Evolutionary conservation across 768 basidiomycete species (phyloP).

Genomic region (Mycena floridula): DNA sequence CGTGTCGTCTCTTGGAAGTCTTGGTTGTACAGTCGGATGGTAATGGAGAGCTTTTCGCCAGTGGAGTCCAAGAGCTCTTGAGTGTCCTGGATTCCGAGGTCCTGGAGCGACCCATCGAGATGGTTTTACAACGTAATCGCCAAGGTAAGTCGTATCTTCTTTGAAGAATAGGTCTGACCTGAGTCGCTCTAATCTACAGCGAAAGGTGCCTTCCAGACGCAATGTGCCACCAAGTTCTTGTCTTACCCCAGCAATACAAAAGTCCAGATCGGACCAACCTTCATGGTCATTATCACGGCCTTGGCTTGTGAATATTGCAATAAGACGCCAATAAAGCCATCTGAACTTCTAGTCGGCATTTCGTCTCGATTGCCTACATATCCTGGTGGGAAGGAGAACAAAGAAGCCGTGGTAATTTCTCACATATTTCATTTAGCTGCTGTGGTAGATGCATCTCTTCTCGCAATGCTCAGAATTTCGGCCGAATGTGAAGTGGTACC

Average conservation of each 20-base stretch:
- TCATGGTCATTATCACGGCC: conserved; percentile 64
- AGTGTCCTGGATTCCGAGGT: conserved; percentile 37
- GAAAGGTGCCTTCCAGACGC: conserved; percentile 31
- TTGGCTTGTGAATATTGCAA: conserved; percentile 58
- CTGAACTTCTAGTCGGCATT: conserved; percentile 41
- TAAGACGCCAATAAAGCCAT: conserved; percentile 42
- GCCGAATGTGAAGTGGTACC: conserved; percentile 54
- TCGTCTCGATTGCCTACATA: conserved; percentile 31
- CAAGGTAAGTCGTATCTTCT: conserved; percentile 30
- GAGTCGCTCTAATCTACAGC: conserved; percentile 24
- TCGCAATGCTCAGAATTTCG: conserved; percentile 65
- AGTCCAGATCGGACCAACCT: conserved; percentile 41
- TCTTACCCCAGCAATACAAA: conserved; percentile 35
- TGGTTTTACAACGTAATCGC: conserved; percentile 42
- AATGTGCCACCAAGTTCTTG: conserved; percentile 38
- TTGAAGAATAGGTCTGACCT: not conserved
- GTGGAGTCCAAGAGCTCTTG: conserved; percentile 37
- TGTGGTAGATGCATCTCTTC: conserved; percentile 66
- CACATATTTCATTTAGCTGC: conserved; percentile 36
- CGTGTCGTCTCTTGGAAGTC: conserved; percentile 49
- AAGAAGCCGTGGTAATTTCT: not conserved
- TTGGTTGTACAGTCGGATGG: conserved; percentile 36
- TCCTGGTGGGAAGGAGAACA: conserved; percentile 41
- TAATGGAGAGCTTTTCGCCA: conserved; percentile 57
- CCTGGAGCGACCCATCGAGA: conserved; percentile 52